A percentile compares a stretch with the other conserved stretches of the same genome.
Evolutionary conservation across 257 asterid genomes (phyloP).

Genomic region (Solanum okadae): DNA sequence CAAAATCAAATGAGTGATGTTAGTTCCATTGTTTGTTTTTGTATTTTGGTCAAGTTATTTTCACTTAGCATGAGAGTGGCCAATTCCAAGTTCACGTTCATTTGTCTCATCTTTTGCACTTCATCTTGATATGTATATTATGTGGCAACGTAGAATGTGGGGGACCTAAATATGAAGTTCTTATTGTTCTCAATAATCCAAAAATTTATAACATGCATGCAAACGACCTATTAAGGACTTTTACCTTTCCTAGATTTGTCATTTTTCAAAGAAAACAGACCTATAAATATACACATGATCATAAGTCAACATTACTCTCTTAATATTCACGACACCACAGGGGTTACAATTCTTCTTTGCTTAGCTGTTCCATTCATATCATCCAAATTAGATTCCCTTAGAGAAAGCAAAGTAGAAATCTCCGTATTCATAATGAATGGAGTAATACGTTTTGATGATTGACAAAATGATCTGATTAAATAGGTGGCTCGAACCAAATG

Average conservation of each 20-base stretch:
- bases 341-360: neutral
- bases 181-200: neutral
- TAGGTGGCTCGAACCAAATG: neutral
- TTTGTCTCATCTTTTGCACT: slow-evolving; percentile 45
- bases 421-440: neutral
- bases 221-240: neutral
- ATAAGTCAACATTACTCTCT: neutral
- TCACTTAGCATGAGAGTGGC: slow-evolving; percentile 8
- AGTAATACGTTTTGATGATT: neutral
- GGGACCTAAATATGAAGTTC: slow-evolving; percentile 38
- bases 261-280: neutral
- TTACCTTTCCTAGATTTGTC: neutral
- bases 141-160: slow-evolving; percentile 26
- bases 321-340: neutral
- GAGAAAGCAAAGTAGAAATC: neutral
- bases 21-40: neutral
- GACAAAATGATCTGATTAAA: neutral
- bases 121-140: neutral
- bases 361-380: neutral
- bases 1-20: neutral
- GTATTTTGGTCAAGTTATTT: neutral
- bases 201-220: neutral
- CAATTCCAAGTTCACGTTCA: slow-evolving; percentile 23
- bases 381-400: neutral
- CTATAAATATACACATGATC: neutral